Conservation (phyloP, 495 filamentous ascomycete species). For the Wilcoxina mikolae region DNA sequence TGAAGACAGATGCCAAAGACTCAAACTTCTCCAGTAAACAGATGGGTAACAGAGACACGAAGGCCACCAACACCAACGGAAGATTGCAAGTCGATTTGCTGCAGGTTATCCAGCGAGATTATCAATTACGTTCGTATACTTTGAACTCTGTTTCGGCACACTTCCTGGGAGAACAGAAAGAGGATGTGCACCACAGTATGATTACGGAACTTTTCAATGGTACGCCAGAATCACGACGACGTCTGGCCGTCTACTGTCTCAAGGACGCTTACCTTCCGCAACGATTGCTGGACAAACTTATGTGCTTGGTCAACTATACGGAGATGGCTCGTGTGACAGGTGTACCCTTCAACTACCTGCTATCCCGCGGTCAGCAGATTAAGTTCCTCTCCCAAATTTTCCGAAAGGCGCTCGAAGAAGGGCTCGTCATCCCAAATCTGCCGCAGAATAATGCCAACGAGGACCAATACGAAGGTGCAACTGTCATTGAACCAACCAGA, state of each 20-base stretch:
- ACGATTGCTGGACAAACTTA: conserved; percentile 89
- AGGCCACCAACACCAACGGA: conserved; percentile 84
- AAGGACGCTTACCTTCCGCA: conserved; percentile 97
- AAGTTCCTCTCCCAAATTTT: conserved; percentile 97
- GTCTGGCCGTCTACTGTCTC: conserved; percentile 88
- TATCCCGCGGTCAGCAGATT: conserved; percentile 87
- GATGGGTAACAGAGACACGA: conserved; percentile 92
- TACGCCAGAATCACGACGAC: conserved; percentile 74
- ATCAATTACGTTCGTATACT: conserved; percentile 91
- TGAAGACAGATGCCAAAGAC: conserved; percentile 51
- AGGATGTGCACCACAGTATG: conserved; percentile 98
- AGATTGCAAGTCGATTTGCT: conserved; percentile 85
- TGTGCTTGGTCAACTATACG: conserved; percentile 93
- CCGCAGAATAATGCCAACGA: conserved; percentile 40
- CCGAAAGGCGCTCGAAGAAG: conserved; percentile 81
- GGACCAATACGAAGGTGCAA: conserved; percentile 94
- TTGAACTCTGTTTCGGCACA: conserved; percentile 95
- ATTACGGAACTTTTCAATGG: conserved; percentile 97
- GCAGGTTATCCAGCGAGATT: conserved; percentile 82
- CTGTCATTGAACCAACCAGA: conserved; percentile 87
- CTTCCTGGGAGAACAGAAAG: conserved; percentile 94
- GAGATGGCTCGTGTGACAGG: conserved; percentile 99
- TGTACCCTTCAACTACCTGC: conserved; percentile 89
- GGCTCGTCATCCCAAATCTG: conserved; percentile 82
- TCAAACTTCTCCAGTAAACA: conserved; percentile 94